Conservation (phyloP, 495 filamentous ascomycete genomes). For the Rhypophila decipiens region DNA sequence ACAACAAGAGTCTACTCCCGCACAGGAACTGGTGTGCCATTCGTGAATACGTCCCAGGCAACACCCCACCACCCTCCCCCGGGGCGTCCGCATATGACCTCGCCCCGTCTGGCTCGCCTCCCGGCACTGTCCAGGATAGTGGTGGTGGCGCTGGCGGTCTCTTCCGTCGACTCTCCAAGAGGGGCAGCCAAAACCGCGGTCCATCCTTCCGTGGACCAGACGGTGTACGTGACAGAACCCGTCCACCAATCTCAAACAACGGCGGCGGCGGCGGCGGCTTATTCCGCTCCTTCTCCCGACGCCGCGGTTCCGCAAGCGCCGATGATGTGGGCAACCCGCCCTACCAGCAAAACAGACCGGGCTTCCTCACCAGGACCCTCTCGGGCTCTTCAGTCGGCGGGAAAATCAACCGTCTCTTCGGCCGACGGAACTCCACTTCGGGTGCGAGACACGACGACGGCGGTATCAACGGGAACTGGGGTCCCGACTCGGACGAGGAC, state of each 20-base stretch:
- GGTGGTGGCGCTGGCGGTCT: constrained; percentile 17
- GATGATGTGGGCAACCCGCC: constrained; percentile 34
- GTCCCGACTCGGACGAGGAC: constrained; percentile 29
- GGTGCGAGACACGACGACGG: constrained; percentile 34
- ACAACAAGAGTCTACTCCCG: constrained; percentile 86
- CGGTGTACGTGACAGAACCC: constrained; percentile 19
- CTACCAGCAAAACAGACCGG: constrained; percentile 47
- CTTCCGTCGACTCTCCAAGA: constrained; percentile 35
- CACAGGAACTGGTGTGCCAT: constrained; percentile 93
- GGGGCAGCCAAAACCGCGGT: constrained; percentile 17
- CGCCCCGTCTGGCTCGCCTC: constrained; percentile 24
- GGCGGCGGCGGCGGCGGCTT: no score
- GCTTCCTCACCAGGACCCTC: constrained; percentile 53
- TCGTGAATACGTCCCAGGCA: constrained; percentile 68
- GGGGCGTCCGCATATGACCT: constrained; percentile 34
- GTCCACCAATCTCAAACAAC: constrained; percentile 30
- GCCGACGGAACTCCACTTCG: constrained; percentile 43
- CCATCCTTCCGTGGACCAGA: constrained; percentile 22
- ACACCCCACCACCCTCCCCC: constrained; percentile 64
- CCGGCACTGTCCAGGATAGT: constrained; percentile 10
- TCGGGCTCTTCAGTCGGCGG: constrained; percentile 21
- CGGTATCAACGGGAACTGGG: constrained; percentile 48
- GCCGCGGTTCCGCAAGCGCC: constrained; percentile 23
- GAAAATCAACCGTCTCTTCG: constrained; percentile 42
- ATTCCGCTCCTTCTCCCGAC: constrained; percentile 34